Base-by-base conservation (phyloP, 1,284 basidiomycete species). In the Boletus semigastroideus region DNA sequence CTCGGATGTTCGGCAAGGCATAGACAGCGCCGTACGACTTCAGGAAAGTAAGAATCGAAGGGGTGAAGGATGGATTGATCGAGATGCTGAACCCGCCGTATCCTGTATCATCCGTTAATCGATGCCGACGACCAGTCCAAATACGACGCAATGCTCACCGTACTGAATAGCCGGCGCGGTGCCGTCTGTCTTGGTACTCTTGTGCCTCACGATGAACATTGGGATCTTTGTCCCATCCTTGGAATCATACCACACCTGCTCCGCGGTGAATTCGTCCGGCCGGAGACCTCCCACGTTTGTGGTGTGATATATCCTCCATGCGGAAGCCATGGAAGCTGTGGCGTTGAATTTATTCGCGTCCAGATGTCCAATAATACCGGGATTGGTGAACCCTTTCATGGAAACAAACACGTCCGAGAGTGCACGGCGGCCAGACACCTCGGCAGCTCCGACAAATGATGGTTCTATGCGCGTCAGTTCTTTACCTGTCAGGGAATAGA, bases 201-300 rank as follows among this genome's bases (percentile, higher is more conserved):
- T 88, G 63, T 87, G 87, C 46, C 84, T 79, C 28, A 93, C 90
- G 52, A 94, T 79, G 64, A 93, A 94, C 90, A 94, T 92, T 3
- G 92, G 91, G 31, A 94, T 77, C 46, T 77, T 79, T 3, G 90
- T 93, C 0, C 90, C 90, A 62, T 94, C 92, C 66, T 88, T 89
- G 69, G 83, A 86, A 19, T 74, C 67, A 61, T 86, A 92, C 83
- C 90, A 92, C 11, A 90, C 83, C 71, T 94, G 92, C 58, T 81
- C 78, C 27, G 83, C 78, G 10, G 82, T 75, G 64, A 92, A 94
- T 46, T 93, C 88, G 5, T 86, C 78, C 1, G 83, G 76, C 48
- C 80, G 75, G 48, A 94, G 72, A 1, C 88, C 89, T 9, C 77
- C 77, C 12, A 92, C 79, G 49, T 78, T 66, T 1, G 86, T 86